A percentile compares a stretch with the other conserved stretches of the same genome.
Evolutionary conservation across 257 asterid species (phyloP).

Genomic region (Rhazya stricta): DNA sequence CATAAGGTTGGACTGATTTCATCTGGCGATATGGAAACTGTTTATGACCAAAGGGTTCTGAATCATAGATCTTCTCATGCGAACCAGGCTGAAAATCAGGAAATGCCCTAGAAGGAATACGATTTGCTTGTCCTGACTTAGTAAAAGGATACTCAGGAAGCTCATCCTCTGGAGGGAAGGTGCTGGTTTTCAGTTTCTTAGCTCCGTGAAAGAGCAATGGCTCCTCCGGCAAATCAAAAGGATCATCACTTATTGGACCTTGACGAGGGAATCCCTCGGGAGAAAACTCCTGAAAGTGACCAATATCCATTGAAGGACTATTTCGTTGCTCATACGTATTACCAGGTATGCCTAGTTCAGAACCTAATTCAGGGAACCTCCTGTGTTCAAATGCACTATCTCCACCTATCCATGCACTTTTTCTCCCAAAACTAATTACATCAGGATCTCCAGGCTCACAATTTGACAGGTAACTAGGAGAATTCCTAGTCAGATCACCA

Average conservation of each 20-base stretch:
- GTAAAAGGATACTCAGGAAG: constrained; percentile 75
- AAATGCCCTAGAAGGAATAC: constrained; percentile 26
- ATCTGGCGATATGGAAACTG: constrained; percentile 35
- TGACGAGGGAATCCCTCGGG: constrained; percentile 43
- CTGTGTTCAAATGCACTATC: constrained; percentile 43
- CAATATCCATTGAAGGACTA: constrained; percentile 48
- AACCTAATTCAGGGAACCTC: constrained; percentile 37
- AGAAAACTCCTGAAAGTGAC: constrained; percentile 49
- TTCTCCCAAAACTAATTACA: constrained; percentile 34
- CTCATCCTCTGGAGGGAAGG: constrained; percentile 51
- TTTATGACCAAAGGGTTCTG: constrained; percentile 51
- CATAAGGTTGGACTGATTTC: constrained; percentile 36
- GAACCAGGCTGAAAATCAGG: constrained; percentile 35
- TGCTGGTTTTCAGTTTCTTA: constrained; percentile 51
- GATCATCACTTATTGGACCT: constrained; percentile 56
- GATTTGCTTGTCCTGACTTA: constrained; percentile 54
- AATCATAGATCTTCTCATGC: constrained; percentile 43
- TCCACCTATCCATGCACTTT: constrained; percentile 42
- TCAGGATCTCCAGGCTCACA: constrained; percentile 42
- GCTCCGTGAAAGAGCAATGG: constrained; percentile 49
- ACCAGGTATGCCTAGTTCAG: constrained; percentile 36
- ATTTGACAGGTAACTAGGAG: constrained; percentile 49
- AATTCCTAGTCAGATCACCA: constrained; percentile 43
- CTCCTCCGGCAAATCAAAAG: constrained; percentile 95
- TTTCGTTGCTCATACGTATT: constrained; percentile 37